These are phyloP conservation scores for Tetratostichococcus sp. DNA, from an alignment of 139 green algal species.

Conservation along the genomic window DNA sequence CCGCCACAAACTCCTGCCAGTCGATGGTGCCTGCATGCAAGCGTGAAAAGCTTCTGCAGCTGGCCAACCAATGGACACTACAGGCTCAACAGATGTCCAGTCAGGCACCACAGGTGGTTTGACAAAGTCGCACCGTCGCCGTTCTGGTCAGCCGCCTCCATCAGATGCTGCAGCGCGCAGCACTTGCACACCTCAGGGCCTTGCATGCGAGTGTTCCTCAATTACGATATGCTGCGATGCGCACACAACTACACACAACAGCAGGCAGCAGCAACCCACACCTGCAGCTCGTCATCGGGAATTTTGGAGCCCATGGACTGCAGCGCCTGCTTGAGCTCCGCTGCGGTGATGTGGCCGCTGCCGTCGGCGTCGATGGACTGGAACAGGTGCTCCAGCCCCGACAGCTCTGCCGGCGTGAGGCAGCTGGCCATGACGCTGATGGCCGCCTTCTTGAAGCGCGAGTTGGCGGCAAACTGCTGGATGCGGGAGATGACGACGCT, in stretches of 20 bases:
- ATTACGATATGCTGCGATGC: no score
- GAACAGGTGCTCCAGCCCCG: constrained; percentile 70
- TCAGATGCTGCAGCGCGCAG: neutral
- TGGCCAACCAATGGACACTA: no score
- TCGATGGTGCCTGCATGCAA: constrained; percentile 31
- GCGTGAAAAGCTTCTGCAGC: no score
- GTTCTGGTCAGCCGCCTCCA: neutral
- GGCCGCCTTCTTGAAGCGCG: constrained; percentile 75
- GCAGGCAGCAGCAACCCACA: no score
- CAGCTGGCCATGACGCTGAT: constrained; percentile 63
- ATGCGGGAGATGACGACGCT: constrained; percentile 35
- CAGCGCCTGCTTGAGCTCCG: constrained; percentile 49
- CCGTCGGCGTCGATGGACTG: constrained; percentile 71
- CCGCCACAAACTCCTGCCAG: constrained; percentile 52
- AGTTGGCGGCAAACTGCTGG: constrained; percentile 72
- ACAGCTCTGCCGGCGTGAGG: constrained; percentile 17
- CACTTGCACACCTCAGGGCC: no score
- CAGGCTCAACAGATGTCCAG: no score
- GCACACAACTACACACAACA: no score
- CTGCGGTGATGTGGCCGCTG: constrained; percentile 73
- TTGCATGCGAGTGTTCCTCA: no score
- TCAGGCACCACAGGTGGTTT: neutral
- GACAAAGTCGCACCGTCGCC: constrained; percentile 4
- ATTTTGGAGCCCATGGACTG: constrained; percentile 1
- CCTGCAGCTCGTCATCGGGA: neutral